A percentile compares a stretch with the other conserved stretches of the same genome.
Conservation (phyloP, 306 rosid species). For the Castanea crenata region DNA sequence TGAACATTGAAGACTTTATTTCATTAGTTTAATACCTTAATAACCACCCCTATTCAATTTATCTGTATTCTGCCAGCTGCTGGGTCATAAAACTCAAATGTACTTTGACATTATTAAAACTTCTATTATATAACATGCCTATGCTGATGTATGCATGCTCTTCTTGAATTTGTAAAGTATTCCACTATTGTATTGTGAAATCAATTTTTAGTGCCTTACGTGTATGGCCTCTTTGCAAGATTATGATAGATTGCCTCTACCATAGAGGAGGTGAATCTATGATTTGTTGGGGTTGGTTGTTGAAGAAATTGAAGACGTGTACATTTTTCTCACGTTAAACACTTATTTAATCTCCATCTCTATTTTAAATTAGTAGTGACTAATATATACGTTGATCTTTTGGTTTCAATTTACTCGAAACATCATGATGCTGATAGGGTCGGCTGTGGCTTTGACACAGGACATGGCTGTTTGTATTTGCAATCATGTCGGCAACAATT, state of each 20-base stretch:
- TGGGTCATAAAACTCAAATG: neutral
- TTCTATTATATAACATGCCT: slow-evolving; percentile 27
- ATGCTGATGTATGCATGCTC: slow-evolving; percentile 14
- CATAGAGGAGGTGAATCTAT: neutral
- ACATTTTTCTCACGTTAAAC: neutral
- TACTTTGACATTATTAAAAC: slow-evolving; percentile 23
- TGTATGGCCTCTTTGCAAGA: neutral
- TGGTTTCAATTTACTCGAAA: too few species aligned
- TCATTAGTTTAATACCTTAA: slow-evolving; percentile 36
- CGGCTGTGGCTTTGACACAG: too few species aligned
- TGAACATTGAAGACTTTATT: slow-evolving; percentile 26
- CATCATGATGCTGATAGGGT: too few species aligned
- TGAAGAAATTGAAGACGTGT: neutral
- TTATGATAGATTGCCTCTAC: neutral
- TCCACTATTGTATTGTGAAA: neutral
- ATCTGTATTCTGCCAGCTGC: neutral
- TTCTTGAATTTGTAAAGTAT: neutral
- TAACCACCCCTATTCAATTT: slow-evolving; percentile 31
- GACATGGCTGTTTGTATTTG: too few species aligned
- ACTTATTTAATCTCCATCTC: too few species aligned
- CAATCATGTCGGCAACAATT: too few species aligned
- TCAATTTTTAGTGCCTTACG: neutral
- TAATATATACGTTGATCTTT: too few species aligned
- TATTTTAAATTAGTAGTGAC: too few species aligned
- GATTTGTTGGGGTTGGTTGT: neutral